phyloP scores from a whole-genome alignment of 192 early-diverging fungal species.

The Linnemannia elongata region DNA sequence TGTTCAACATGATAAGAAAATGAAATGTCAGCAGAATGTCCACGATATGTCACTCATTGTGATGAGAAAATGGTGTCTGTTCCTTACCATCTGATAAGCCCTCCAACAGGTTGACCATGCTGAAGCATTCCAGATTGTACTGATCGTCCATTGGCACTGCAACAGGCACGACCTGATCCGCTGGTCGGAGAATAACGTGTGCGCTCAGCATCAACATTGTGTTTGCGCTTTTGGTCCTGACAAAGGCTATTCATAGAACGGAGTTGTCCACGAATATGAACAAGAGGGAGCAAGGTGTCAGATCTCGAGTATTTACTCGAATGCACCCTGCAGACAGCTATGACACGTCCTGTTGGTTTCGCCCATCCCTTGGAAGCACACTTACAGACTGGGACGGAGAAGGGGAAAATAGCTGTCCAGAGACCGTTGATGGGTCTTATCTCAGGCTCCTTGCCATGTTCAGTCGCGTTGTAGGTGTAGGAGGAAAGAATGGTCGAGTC shows the following conservation, averaged over 20 bases:
- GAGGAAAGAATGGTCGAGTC: constrained; percentile 62
- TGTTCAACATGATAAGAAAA: background rate
- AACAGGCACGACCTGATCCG: constrained; percentile 32
- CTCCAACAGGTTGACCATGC: constrained; percentile 65
- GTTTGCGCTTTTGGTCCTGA: constrained; percentile 49
- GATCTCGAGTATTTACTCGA: background rate
- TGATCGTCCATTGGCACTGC: constrained; percentile 53
- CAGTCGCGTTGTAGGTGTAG: constrained; percentile 60
- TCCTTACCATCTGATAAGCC: constrained; percentile 64
- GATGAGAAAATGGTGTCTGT: background rate
- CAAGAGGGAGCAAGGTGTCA: constrained; percentile 9
- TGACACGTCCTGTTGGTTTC: background rate
- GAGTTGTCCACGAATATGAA: background rate
- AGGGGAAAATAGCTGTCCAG: constrained; percentile 63
- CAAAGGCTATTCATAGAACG: constrained; percentile 57
- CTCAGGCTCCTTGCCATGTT: constrained; percentile 56
- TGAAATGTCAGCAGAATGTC: background rate
- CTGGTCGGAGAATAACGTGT: constrained; percentile 46
- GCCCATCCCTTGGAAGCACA: background rate
- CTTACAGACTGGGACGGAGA: constrained; percentile 71
- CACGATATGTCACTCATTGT: background rate
- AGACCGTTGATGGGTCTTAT: constrained; percentile 57
- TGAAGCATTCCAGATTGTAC: constrained; percentile 66
- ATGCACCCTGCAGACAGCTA: too few relatives aligned
- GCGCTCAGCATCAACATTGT: constrained; percentile 58